phyloP scores from a whole-genome alignment of 2,329 filamentous ascomycete genomes.

The Colletotrichum eremochloae region DNA sequence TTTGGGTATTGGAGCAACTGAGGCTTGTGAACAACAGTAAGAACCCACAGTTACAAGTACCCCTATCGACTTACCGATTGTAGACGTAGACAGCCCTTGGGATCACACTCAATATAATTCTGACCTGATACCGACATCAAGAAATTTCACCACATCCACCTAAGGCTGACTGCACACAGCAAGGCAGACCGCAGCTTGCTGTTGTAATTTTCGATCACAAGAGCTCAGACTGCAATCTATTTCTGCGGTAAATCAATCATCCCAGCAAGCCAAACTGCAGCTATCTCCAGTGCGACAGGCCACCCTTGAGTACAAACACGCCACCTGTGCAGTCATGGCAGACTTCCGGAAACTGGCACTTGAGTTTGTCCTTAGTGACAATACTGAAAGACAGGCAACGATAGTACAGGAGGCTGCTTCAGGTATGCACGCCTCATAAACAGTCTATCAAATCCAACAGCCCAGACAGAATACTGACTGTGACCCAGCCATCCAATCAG shows the following conservation, averaged over 20 bases:
- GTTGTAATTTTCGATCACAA: neutral
- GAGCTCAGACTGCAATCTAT: neutral
- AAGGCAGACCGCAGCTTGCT: neutral
- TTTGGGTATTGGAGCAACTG: neutral
- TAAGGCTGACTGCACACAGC: neutral
- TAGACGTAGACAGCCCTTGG: neutral
- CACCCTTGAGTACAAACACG: neutral
- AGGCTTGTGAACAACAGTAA: neutral
- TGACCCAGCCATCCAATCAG: slow-evolving; percentile 59
- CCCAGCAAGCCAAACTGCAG: neutral
- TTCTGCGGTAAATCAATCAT: neutral
- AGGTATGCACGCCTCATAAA: slow-evolving; percentile 47
- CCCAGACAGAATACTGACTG: slow-evolving; percentile 12
- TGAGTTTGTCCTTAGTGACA: slow-evolving; percentile 67
- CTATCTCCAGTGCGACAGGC: neutral
- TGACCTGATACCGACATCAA: neutral
- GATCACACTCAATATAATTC: neutral
- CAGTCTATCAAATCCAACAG: neutral
- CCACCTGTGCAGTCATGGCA: slow-evolving; percentile 56
- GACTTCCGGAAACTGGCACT: slow-evolving; percentile 66
- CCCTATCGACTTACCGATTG: neutral
- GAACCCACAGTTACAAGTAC: neutral
- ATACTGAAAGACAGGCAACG: slow-evolving; percentile 55
- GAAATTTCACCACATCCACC: neutral
- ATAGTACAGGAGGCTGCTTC: slow-evolving; percentile 62